phyloP scores from a whole-genome alignment of 345 rosid genomes.

The Eucalyptus brandiana region DNA sequence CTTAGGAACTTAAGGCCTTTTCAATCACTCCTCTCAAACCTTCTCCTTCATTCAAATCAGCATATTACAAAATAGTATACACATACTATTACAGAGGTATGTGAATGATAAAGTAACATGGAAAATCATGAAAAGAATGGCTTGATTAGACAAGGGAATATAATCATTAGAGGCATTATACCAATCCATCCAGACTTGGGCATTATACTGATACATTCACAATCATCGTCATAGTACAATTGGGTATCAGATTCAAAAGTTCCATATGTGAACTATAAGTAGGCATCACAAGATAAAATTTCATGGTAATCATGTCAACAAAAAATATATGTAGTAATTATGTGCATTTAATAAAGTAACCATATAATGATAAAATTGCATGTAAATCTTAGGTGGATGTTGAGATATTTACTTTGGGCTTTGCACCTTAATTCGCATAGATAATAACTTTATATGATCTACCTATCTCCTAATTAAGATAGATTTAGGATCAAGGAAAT shows the following conservation, averaged over 20 bases:
- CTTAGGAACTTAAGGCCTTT: neutral
- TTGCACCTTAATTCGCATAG: slow-evolving; percentile 36
- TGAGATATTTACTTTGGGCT: slow-evolving; percentile 25
- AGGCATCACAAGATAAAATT: neutral
- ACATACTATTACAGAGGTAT: neutral
- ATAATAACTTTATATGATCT: no score
- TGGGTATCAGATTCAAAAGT: neutral
- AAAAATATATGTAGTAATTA: neutral
- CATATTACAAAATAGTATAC: neutral
- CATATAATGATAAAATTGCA: neutral
- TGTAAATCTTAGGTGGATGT: neutral
- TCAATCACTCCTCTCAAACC: neutral
- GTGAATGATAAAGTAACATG: neutral
- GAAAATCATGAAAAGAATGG: neutral
- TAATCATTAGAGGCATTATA: neutral
- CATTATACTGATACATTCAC: neutral
- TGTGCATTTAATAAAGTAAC: neutral
- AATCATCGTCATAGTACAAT: neutral
- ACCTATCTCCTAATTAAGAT: no score
- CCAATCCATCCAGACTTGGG: neutral
- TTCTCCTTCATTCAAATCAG: neutral
- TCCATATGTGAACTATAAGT: neutral
- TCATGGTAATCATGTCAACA: neutral
- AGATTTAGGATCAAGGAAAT: no score
- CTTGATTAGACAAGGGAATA: neutral